These are phyloP conservation scores for Penicillium olsonii DNA, from an alignment of 2,329 filamentous ascomycete genomes.

Conservation along the genomic window DNA sequence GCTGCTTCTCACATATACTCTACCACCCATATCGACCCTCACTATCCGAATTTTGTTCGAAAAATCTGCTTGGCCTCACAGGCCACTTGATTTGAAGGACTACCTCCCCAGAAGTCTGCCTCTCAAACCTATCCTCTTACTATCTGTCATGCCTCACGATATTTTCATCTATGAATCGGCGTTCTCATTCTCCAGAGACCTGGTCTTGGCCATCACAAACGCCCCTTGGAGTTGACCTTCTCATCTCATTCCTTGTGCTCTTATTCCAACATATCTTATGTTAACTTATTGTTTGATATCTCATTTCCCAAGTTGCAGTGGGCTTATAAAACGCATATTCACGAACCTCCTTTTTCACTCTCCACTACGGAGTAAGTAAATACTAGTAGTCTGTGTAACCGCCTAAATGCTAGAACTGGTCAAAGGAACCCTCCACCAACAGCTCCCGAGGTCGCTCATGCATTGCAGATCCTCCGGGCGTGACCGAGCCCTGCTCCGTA, in stretches of 20 bases:
- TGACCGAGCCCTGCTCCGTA: background rate
- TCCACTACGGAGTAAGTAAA: background rate
- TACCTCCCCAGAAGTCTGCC: constrained; percentile 9
- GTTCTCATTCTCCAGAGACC: constrained; percentile 19
- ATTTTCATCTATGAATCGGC: constrained; percentile 23
- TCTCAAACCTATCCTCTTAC: constrained; percentile 14
- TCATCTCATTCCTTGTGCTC: constrained; percentile 8
- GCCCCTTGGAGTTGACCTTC: constrained; percentile 3
- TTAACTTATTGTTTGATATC: constrained; percentile 6
- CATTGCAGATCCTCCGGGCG: background rate
- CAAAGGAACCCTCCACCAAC: background rate
- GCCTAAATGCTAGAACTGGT: background rate
- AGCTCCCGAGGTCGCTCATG: background rate
- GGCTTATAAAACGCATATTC: background rate
- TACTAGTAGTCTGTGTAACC: background rate
- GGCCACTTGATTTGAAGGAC: background rate
- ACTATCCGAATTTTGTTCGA: background rate
- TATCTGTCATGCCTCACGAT: constrained; percentile 30
- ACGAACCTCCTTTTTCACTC: background rate
- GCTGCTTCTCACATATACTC: constrained; percentile 2
- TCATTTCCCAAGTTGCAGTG: background rate
- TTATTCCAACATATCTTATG: constrained; percentile 11
- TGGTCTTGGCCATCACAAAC: constrained; percentile 6
- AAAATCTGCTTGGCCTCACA: background rate
- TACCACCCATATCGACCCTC: background rate